Evolutionary conservation across 768 basidiomycete species (phyloP).

Genomic region (Hortiboletus campestris): DNA sequence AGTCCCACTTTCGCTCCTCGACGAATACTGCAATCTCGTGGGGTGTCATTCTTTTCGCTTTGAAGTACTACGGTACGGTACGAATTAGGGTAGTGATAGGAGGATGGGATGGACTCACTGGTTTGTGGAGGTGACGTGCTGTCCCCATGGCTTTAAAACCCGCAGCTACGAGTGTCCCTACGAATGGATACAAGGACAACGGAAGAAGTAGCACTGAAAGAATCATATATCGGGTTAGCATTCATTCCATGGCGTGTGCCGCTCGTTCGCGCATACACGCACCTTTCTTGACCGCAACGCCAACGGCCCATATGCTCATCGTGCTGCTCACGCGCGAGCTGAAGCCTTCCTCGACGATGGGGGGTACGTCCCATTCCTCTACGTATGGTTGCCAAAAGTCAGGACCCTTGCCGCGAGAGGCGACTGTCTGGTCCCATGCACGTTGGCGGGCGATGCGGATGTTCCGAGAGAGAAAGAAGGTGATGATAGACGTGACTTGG

Average conservation of each 20-base stretch:
- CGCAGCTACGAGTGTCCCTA: conserved; percentile 61
- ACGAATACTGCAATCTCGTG: conserved; percentile 72
- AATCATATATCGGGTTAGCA: not conserved
- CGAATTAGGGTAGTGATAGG: not conserved
- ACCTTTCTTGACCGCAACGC: conserved; percentile 24
- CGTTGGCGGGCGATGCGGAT: conserved; percentile 75
- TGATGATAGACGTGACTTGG: conserved; percentile 72
- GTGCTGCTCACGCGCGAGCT: conserved; percentile 17
- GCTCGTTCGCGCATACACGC: not conserved
- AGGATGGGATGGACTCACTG: conserved; percentile 41
- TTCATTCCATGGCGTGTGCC: not conserved
- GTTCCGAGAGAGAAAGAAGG: conserved; percentile 82
- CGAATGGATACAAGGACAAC: conserved; percentile 64
- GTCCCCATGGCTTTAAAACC: conserved; percentile 68
- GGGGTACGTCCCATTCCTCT: conserved; percentile 76
- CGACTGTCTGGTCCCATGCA: conserved; percentile 80
- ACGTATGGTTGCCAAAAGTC: conserved; percentile 86
- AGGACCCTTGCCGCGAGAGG: conserved; percentile 75
- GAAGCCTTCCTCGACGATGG: conserved; percentile 33
- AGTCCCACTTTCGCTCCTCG: conserved; percentile 90
- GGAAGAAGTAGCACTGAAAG: conserved; percentile 56
- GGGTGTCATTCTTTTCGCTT: conserved; percentile 76
- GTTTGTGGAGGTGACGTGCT: conserved; percentile 62
- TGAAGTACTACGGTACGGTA: conserved; percentile 62
- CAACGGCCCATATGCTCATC: conserved; percentile 17